These are phyloP conservation scores for Tetrahymena elliotti DNA, from an alignment of 73 alveolate genomes.

Conservation along the genomic window DNA sequence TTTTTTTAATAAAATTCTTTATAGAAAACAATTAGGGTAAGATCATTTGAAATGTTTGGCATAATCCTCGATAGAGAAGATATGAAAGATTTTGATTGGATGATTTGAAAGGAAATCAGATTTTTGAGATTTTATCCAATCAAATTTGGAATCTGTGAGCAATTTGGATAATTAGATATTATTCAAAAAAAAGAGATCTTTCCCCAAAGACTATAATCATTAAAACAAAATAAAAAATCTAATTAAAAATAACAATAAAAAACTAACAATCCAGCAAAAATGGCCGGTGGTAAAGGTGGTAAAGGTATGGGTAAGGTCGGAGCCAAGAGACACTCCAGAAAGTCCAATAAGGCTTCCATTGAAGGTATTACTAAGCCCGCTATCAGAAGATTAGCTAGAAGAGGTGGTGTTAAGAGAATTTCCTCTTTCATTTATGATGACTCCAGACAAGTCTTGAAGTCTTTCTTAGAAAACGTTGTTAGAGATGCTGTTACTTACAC, in stretches of 20 bases:
- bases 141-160: background rate
- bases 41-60: background rate
- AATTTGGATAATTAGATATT: background rate
- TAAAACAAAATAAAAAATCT: background rate
- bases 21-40: background rate
- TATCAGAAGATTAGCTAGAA: constrained; percentile 87
- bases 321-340: constrained; percentile 59
- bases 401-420: constrained; percentile 89
- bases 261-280: constrained; percentile 6
- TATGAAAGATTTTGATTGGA: background rate
- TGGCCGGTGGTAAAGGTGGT: constrained; percentile 52
- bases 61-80: background rate
- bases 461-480: constrained; percentile 66
- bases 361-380: constrained; percentile 84
- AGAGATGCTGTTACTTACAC: constrained; percentile 72
- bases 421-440: constrained; percentile 71
- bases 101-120: background rate
- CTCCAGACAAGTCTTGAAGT: constrained; percentile 64
- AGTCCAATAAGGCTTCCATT: constrained; percentile 56
- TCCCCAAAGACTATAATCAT: background rate
- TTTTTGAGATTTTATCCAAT: background rate
- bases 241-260: background rate
- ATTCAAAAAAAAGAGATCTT: background rate
- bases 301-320: constrained; percentile 60
- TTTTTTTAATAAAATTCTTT: background rate